These are phyloP conservation scores for Xanthoparmelia taractica DNA, from an alignment of 495 filamentous ascomycete species.

Conservation along the genomic window DNA sequence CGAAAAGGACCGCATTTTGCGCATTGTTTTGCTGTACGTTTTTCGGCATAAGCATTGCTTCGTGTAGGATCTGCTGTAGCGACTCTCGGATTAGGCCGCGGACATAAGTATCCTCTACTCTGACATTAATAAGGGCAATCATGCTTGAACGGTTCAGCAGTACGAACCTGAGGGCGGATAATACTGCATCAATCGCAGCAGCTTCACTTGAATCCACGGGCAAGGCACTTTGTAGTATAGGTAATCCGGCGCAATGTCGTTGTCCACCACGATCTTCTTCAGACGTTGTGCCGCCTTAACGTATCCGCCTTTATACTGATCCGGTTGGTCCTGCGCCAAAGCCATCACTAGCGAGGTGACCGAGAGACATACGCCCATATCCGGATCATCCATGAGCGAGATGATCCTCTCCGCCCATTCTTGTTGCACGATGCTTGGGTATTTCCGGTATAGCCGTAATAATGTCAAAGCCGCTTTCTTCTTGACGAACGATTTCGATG, in stretches of 20 bases:
- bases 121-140: slow-evolving; percentile 17
- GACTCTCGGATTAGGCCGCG: slow-evolving; percentile 89
- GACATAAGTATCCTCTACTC: slow-evolving; percentile 78
- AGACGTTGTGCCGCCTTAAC: slow-evolving; percentile 83
- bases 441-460: slow-evolving; percentile 92
- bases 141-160: slow-evolving; percentile 1
- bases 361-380: slow-evolving; percentile 90
- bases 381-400: slow-evolving; percentile 93
- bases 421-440: slow-evolving; percentile 82
- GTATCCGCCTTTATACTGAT: slow-evolving; percentile 89
- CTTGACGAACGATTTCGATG: slow-evolving; percentile 96
- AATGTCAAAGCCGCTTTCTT: slow-evolving; percentile 97
- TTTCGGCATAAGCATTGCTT: slow-evolving; percentile 88
- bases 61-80: slow-evolving; percentile 78
- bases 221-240: slow-evolving; percentile 98
- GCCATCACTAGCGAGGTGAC: slow-evolving; percentile 97
- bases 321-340: slow-evolving; percentile 82
- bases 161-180: slow-evolving; percentile 84
- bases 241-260: slow-evolving; percentile 80
- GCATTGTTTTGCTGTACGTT: slow-evolving; percentile 99
- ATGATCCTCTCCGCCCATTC: slow-evolving; percentile 98
- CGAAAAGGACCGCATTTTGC: slow-evolving; percentile 95
- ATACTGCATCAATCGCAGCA: slow-evolving; percentile 85
- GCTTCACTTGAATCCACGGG: slow-evolving; percentile 96
- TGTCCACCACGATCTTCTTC: slow-evolving; percentile 83